phyloP scores from a whole-genome alignment of 176 grass and related monocot genomes.

The Luzula sylvatica region DNA sequence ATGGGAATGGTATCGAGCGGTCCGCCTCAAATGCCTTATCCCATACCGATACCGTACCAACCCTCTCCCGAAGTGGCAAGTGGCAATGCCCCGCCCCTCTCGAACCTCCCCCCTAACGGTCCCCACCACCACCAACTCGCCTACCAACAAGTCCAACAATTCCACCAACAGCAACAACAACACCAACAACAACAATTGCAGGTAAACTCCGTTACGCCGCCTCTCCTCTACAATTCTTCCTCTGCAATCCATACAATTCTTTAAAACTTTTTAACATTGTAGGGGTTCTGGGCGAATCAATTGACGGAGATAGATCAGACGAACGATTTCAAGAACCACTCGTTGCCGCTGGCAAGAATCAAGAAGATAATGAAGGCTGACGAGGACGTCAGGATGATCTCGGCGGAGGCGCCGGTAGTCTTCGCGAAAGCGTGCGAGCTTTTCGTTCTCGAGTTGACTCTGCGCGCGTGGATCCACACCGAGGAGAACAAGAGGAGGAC shows the following conservation, averaged over 20 bases:
- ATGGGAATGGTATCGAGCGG: slow-evolving; percentile 16
- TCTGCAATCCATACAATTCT: neutral
- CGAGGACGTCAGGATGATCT: slow-evolving; percentile 52
- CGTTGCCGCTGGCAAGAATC: slow-evolving; percentile 47
- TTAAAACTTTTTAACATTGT: slow-evolving; percentile 8
- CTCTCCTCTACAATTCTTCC: too few relatives aligned
- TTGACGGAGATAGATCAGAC: slow-evolving; percentile 39
- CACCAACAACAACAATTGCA: slow-evolving; percentile 38
- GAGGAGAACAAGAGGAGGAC: slow-evolving; percentile 43
- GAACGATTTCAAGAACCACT: slow-evolving; percentile 36
- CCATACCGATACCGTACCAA: slow-evolving; percentile 21
- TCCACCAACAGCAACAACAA: slow-evolving; percentile 28
- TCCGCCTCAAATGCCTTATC: slow-evolving; percentile 25
- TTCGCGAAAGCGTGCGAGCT: slow-evolving; percentile 63
- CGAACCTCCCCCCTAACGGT: neutral
- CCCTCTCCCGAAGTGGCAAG: neutral
- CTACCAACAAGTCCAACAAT: slow-evolving; percentile 33
- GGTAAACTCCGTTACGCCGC: neutral
- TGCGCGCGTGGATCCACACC: slow-evolving; percentile 39
- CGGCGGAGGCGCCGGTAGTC: slow-evolving; percentile 39
- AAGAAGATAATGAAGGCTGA: slow-evolving; percentile 85
- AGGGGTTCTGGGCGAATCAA: slow-evolving; percentile 38
- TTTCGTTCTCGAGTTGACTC: slow-evolving; percentile 66
- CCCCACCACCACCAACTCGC: slow-evolving; percentile 25
- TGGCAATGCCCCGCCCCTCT: neutral